A percentile compares a stretch with the other conserved stretches of the same genome.
phyloP scores from a whole-genome alignment of 148 eudicot species.

The Bassia scoparia region DNA sequence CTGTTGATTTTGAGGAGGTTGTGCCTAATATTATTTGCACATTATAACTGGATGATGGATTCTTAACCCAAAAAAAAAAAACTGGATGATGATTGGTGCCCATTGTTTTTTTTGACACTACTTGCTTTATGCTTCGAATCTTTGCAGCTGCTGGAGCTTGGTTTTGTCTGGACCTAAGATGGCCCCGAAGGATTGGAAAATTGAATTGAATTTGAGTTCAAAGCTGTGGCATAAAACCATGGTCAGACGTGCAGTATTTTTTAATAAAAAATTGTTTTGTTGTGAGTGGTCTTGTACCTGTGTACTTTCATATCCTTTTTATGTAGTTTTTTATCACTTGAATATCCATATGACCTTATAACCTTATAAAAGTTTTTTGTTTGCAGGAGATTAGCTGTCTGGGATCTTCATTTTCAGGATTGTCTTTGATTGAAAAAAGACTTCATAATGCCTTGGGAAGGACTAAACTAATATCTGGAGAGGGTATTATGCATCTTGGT shows the following conservation, averaged over 20 bases:
- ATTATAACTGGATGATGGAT: too few species aligned
- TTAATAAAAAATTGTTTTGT: constrained; percentile 1
- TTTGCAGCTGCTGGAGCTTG: constrained; percentile 92
- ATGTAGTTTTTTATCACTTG: constrained; percentile 4
- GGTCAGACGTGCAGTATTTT: constrained; percentile 87
- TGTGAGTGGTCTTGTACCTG: background rate
- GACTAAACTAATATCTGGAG: constrained; percentile 65
- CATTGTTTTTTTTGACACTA: background rate
- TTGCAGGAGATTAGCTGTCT: constrained; percentile 90
- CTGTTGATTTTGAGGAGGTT: background rate
- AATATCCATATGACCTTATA: constrained; percentile 6
- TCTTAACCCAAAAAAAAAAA: too few species aligned
- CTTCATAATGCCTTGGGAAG: constrained; percentile 92
- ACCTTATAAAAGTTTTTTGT: constrained; percentile 24
- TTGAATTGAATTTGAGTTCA: constrained; percentile 96
- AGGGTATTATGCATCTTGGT: constrained; percentile 46
- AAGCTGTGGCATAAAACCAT: constrained; percentile 78
- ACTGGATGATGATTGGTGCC: too few species aligned
- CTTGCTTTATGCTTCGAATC: constrained; percentile 8
- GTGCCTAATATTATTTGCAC: background rate
- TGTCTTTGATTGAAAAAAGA: constrained; percentile 81
- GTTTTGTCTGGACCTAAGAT: constrained; percentile 89
- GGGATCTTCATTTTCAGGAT: constrained; percentile 83
- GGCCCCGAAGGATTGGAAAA: constrained; percentile 86
- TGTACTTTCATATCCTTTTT: background rate